Evolutionary conservation across 495 filamentous ascomycete genomes (phyloP).

Genomic region (Penicillium daleae): DNA sequence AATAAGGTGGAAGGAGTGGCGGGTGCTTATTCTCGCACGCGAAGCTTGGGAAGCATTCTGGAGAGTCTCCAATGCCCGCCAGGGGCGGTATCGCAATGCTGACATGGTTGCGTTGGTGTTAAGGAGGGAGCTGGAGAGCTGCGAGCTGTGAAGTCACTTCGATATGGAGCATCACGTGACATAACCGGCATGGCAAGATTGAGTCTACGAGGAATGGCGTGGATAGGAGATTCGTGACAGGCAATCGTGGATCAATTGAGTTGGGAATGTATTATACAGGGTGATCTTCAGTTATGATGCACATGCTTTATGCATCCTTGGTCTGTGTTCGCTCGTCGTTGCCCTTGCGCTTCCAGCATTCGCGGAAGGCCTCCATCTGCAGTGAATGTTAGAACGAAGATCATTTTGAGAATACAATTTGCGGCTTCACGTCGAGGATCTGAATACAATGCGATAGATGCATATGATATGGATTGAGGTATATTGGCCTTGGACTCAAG

Average conservation of each 20-base stretch:
- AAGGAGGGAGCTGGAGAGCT: conserved; percentile 9
- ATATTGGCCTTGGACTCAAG: neutral
- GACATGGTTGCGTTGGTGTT: conserved; percentile 29
- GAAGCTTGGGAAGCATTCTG: conserved; percentile 22
- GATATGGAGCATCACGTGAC: conserved; percentile 21
- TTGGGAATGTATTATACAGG: neutral
- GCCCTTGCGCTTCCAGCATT: conserved; percentile 91
- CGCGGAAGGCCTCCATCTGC: conserved; percentile 89
- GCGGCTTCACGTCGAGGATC: no score
- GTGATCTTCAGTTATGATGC: neutral
- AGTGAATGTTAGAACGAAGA: conserved; percentile 21
- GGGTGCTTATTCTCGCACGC: conserved; percentile 7
- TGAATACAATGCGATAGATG: neutral
- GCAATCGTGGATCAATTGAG: conserved; percentile 7
- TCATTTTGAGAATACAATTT: neutral
- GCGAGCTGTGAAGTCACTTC: conserved; percentile 13
- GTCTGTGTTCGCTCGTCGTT: conserved; percentile 82
- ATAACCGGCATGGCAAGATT: neutral
- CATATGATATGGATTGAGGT: neutral
- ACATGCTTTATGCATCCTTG: conserved; percentile 57
- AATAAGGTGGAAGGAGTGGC: conserved; percentile 23
- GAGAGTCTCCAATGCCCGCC: conserved; percentile 21
- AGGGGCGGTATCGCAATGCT: conserved; percentile 20
- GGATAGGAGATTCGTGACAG: neutral
- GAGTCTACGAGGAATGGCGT: neutral